Evolutionary conservation across 2,329 filamentous ascomycete genomes (phyloP).

Genomic region (Aspergillus clavatus): DNA sequence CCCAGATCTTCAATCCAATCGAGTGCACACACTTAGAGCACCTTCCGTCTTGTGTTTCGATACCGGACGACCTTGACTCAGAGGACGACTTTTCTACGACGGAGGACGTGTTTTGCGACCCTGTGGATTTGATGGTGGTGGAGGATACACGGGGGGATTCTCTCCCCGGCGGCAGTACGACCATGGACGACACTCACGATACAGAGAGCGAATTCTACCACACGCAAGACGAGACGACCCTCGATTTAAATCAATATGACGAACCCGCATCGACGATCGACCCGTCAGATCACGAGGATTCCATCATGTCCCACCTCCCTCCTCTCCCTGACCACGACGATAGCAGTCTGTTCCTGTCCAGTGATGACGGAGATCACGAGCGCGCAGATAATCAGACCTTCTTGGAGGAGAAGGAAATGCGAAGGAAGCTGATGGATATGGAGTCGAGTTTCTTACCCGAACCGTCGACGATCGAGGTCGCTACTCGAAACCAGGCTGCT

Average conservation of each 20-base stretch:
- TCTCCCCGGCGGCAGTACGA: slow-evolving; percentile 17
- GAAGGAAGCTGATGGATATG: slow-evolving; percentile 55
- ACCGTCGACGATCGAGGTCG: slow-evolving; percentile 41
- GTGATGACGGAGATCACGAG: slow-evolving; percentile 31
- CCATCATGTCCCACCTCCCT: slow-evolving; percentile 23
- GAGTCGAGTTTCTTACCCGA: slow-evolving; percentile 62
- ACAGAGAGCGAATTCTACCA: slow-evolving; percentile 13
- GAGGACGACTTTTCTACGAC: slow-evolving; percentile 28
- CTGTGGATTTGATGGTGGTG: slow-evolving; percentile 29
- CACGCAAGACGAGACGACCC: slow-evolving; percentile 15
- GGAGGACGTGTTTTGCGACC: slow-evolving; percentile 25
- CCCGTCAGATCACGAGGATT: slow-evolving; percentile 23
- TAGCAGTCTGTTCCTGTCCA: slow-evolving; percentile 28
- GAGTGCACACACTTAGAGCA: slow-evolving; percentile 19
- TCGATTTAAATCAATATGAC: slow-evolving; percentile 14
- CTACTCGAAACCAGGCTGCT: slow-evolving; percentile 19
- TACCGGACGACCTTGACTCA: slow-evolving; percentile 31
- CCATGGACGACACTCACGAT: slow-evolving; percentile 15
- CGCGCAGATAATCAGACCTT: slow-evolving; percentile 37
- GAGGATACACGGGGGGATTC: slow-evolving; percentile 22
- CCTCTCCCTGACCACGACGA: slow-evolving; percentile 33
- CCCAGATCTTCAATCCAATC: slow-evolving; percentile 19
- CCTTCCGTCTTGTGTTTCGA: slow-evolving; percentile 22
- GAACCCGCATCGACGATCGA: slow-evolving; percentile 14
- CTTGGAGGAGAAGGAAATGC: slow-evolving; percentile 56